Percentiles rank a stretch among this genome's conserved stretches.
phyloP scores from a whole-genome alignment of 2,329 filamentous ascomycete species.

The Aspergillus versicolor region DNA sequence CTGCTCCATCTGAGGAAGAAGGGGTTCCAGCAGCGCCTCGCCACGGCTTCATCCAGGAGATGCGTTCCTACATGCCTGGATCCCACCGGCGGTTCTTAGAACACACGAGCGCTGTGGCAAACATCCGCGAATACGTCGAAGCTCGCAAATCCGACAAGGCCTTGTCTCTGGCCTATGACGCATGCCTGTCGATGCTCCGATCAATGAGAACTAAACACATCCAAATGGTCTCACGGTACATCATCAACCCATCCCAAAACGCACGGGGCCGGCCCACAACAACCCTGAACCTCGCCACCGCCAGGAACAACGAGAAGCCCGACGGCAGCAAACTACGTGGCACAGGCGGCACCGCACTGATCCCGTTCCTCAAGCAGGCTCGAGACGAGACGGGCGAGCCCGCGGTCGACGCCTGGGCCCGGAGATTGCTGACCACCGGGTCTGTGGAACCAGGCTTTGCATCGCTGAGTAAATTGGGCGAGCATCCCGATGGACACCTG shows the following conservation, averaged over 20 bases:
- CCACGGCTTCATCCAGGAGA: conserved; percentile 93
- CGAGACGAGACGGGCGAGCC: conserved; percentile 94
- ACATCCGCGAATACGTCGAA: conserved; percentile 82
- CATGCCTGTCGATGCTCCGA: conserved; percentile 77
- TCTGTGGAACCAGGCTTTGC: conserved; percentile 39
- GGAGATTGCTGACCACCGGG: conserved; percentile 56
- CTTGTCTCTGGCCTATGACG: conserved; percentile 81
- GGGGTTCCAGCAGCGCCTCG: conserved; percentile 53
- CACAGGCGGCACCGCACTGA: conserved; percentile 89
- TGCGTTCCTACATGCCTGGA: conserved; percentile 96
- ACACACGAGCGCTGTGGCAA: conserved; percentile 75
- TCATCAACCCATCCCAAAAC: conserved; percentile 83
- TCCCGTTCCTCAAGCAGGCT: conserved; percentile 95
- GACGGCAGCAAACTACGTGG: conserved; percentile 68
- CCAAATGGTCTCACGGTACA: conserved; percentile 92
- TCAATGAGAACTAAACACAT: conserved; percentile 91
- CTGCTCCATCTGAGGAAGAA: conserved; percentile 43
- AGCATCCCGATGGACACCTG: conserved; percentile 54
- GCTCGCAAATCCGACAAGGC: conserved; percentile 59
- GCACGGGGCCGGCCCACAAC: conserved; percentile 46
- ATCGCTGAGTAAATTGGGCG: conserved; percentile 53
- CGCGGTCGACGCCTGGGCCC: conserved; percentile 69
- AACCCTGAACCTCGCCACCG: conserved; percentile 55
- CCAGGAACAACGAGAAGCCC: conserved; percentile 40
- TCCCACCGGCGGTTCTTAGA: conserved; percentile 85